Base-by-base conservation (phyloP, 1,284 basidiomycete genomes). In the Malassezia nana region DNA sequence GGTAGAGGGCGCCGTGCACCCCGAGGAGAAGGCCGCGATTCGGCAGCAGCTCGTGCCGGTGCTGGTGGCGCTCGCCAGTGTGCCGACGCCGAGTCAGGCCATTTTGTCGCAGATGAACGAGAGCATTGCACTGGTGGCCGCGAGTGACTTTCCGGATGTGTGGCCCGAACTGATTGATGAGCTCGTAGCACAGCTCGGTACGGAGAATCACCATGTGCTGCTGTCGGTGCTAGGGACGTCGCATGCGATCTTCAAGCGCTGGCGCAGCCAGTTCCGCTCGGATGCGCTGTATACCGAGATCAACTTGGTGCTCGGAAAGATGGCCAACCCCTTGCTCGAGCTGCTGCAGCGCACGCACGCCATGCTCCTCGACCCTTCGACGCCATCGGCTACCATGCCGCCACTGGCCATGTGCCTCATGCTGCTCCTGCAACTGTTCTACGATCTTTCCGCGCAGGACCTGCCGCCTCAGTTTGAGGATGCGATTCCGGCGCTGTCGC, bases 391-490 rank as follows among this genome's bases (percentile, higher is more conserved):
- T 38, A 40, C 53, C 33, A 10, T 72, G 60, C 57, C 75, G 75
- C 50, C 75, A 68, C 48, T 76, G 74, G 43, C 73, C 67, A 48
- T 52, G 31, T 62, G 64, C 31, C 44, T 73, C 18, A 76, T 28
- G 0, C 83, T 90, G 78, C 79, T 94, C 4, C 79, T 88, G 15
- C 87, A 92, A 47, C 81, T 96, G 28, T 98, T 86, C 77, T 85
- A 92, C 67, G 94, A 98, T 75, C 82, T 98, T 55, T 89, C 86
- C 1, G 88, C 86, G 61, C 94, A 98, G 64, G 92, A 99, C 75
- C 78, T 98, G 20, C 91, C 92, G 5, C 90, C 90, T 8, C 85
- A 84, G 60, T 85, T 99, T 66, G 92, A 99, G 72, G 92, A 98
- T 71, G 79, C 84, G 39, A 83, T 94, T 59, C 77, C 16, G 72